A percentile compares a stretch with the other conserved stretches of the same genome.
phyloP scores from a whole-genome alignment of 2,329 filamentous ascomycete species.

The Sclerotinia glacialis region DNA sequence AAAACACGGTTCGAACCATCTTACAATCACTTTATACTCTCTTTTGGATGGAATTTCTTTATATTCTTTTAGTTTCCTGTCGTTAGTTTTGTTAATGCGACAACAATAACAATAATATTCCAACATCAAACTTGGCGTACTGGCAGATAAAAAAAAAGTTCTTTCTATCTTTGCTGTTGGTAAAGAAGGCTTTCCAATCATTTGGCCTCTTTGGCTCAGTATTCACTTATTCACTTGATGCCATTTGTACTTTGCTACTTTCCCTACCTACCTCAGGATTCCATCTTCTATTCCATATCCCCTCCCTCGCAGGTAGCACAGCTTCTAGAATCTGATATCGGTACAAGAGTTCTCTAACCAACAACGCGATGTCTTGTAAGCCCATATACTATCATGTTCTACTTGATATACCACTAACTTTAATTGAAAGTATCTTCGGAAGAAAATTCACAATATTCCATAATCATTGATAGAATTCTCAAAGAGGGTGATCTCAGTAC shows the following conservation, averaged over 20 bases:
- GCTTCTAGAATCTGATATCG: slow-evolving; percentile 9
- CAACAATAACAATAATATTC: slow-evolving; percentile 18
- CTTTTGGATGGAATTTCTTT: slow-evolving; percentile 8
- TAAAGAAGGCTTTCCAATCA: neutral
- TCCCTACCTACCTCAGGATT: neutral
- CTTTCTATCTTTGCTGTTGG: neutral
- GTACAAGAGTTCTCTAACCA: neutral
- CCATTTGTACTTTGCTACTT: neutral
- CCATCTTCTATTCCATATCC: neutral
- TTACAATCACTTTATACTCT: neutral
- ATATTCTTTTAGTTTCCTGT: slow-evolving; percentile 10
- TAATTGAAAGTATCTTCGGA: slow-evolving; percentile 33
- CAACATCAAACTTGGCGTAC: slow-evolving; percentile 11
- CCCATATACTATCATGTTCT: neutral
- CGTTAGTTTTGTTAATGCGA: slow-evolving; percentile 10
- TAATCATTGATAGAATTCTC: slow-evolving; percentile 43
- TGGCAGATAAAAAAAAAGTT: neutral
- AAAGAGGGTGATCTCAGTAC: slow-evolving; percentile 40
- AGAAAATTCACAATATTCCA: slow-evolving; percentile 38
- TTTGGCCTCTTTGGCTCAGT: neutral
- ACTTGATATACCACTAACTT: slow-evolving; percentile 20
- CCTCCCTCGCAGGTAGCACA: slow-evolving; percentile 17
- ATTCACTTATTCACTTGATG: slow-evolving; percentile 15
- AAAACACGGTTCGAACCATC: neutral
- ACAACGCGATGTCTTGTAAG: slow-evolving; percentile 32